Evolutionary conservation across 2,329 filamentous ascomycete species (phyloP), one percentile per base, ranked within the genome.

Genomic region (Aspergillus sp.): DNA sequence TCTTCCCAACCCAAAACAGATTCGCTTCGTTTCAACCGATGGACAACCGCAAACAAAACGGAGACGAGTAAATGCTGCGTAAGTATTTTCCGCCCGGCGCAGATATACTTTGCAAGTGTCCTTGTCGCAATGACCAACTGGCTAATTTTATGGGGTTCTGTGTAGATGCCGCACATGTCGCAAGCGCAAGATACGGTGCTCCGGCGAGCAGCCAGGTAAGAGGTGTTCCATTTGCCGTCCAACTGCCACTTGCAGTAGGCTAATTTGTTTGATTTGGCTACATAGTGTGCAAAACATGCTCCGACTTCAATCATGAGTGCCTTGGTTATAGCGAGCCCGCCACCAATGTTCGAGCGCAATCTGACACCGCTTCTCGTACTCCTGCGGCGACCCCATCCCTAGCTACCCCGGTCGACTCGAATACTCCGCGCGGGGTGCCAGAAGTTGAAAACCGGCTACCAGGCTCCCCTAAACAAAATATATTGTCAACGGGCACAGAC

Each of bases 1-100:
- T 65, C 59, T 67, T 63, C 62, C 68, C 55, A 66, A 64, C 54
- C 68, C 70, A 49, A 67, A 75, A 57, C 78, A 79, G 68, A 90
- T 91, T 65, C 88, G 89, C 66, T 93, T 93, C 73, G 89, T 93
- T 66, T 89, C 91, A 63, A 91, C 88, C 68, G 89, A 92, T 75
- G 89, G 90, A 61, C 88, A 90, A 64, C 90, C 90, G 49, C 89
- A 90, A 61, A 88, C 88, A 24, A 93, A 93, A 75, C 82, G 89
- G 66, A 83, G 90, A 70, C 83, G 90, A 67, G 90, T 93, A 69
- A 91, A 88, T 76, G 88, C 89, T 68, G 90, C 90, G 85, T 90
- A 81, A 75, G 86, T 45, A 30, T 41, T 45, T 47, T 50, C 37
- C 33, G 42, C 33, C 65, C 56, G 17, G 19, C 39, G 5, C 33